Conservation (phyloP, 2,329 filamentous ascomycete genomes). For the Sclerotinia glacialis region DNA sequence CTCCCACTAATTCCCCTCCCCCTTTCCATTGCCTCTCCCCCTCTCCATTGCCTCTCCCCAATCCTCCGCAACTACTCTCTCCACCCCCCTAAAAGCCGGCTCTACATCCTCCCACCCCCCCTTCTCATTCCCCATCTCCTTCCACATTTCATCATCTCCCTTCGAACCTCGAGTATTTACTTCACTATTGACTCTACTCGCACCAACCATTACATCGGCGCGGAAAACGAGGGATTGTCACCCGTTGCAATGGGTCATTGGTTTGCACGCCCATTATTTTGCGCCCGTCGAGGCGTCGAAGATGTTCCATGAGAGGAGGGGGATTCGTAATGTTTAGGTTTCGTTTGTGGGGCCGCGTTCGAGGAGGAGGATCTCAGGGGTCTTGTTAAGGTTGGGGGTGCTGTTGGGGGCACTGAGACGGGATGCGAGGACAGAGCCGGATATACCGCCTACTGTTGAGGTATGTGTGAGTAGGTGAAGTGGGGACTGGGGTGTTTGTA, state of each 20-base stretch:
- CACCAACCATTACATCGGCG: constrained; percentile 40
- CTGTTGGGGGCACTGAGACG: constrained; percentile 42
- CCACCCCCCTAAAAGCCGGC: constrained; percentile 43
- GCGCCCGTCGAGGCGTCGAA: neutral
- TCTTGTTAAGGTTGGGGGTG: constrained; percentile 26
- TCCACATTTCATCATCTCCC: constrained; percentile 47
- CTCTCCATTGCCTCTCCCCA: too few species aligned
- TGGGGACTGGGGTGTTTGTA: too few species aligned
- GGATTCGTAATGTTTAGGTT: neutral
- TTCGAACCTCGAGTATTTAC: constrained; percentile 41
- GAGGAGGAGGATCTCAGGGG: constrained; percentile 40
- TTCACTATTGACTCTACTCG: constrained; percentile 44
- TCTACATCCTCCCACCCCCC: constrained; percentile 45
- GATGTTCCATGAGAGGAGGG: neutral
- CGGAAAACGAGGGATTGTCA: neutral
- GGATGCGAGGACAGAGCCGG: constrained; percentile 43
- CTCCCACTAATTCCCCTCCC: neutral
- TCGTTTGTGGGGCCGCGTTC: constrained; percentile 40
- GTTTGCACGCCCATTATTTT: neutral
- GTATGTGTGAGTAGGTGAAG: too few species aligned
- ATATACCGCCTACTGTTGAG: constrained; percentile 40
- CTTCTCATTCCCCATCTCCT: constrained; percentile 45
- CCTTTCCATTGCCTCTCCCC: neutral
- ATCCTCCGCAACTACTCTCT: neutral
- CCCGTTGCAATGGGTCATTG: neutral